Evolutionary conservation across 306 rosid species (phyloP).

Genomic region (Mimosa bimucronata): DNA sequence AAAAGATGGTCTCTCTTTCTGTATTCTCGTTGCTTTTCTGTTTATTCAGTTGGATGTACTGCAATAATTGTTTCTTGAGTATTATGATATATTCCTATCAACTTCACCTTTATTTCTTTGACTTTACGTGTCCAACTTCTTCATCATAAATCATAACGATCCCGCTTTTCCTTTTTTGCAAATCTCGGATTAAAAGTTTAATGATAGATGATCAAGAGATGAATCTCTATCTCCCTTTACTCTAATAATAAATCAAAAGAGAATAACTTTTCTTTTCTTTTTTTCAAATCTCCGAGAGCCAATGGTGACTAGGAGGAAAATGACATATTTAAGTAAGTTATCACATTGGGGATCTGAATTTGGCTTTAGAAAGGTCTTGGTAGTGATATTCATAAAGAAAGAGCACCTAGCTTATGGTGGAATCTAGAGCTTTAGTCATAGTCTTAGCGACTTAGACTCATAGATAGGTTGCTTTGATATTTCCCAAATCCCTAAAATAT

Average conservation of each 20-base stretch:
- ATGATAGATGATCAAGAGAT: conserved; percentile 32
- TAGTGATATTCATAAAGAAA: conserved; percentile 43
- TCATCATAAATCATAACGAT: conserved; percentile 51
- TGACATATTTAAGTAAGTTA: conserved; percentile 31
- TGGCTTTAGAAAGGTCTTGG: conserved; percentile 44
- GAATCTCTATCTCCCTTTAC: conserved; percentile 43
- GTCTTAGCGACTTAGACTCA: conserved; percentile 35
- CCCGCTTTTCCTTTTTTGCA: conserved; percentile 53
- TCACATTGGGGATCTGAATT: conserved; percentile 50
- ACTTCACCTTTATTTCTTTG: conserved; percentile 60
- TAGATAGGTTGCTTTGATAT: conserved; percentile 47
- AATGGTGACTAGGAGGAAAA: conserved; percentile 28
- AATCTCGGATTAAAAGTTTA: conserved; percentile 58
- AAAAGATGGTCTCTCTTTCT: neutral
- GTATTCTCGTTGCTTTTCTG: conserved; percentile 34
- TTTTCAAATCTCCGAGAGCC: conserved; percentile 36
- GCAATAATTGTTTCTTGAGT: conserved; percentile 26
- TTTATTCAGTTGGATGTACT: conserved; percentile 2
- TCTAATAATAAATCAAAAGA: conserved; percentile 54
- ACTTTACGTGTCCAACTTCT: conserved; percentile 56
- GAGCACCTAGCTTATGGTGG: conserved; percentile 44
- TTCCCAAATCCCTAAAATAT: conserved; percentile 38
- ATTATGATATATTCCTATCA: conserved; percentile 29
- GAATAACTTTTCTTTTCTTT: conserved; percentile 48
- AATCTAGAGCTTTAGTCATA: conserved; percentile 55